phyloP scores from a whole-genome alignment of 768 basidiomycete genomes.

The Gyrodon lividus region DNA sequence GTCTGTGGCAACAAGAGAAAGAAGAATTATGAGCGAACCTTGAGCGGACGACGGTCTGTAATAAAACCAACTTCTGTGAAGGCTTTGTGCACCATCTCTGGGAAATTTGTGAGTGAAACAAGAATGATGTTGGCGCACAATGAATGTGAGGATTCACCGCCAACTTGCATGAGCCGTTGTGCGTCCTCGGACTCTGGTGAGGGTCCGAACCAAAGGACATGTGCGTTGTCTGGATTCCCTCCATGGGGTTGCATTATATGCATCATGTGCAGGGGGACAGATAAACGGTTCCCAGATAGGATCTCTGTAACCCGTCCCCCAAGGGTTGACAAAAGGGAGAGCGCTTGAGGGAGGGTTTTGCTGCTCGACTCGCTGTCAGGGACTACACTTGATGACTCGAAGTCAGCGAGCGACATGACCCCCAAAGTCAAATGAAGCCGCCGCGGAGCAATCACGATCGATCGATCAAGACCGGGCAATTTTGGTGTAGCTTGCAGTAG shows the following conservation, averaged over 20 bases:
- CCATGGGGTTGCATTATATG: slow-evolving; percentile 47
- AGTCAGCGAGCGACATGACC: slow-evolving; percentile 57
- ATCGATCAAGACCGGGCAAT: slow-evolving; percentile 53
- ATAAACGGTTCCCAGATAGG: slow-evolving; percentile 33
- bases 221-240: slow-evolving; percentile 40
- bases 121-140: not conserved
- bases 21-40: slow-evolving; percentile 33
- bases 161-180: slow-evolving; percentile 30
- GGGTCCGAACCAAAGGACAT: slow-evolving; percentile 60
- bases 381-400: not conserved
- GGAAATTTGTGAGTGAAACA: slow-evolving; percentile 4
- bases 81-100: slow-evolving; percentile 42
- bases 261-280: slow-evolving; percentile 46
- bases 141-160: slow-evolving; percentile 30
- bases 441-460: slow-evolving; percentile 54
- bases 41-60: slow-evolving; percentile 48
- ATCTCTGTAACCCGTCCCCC: slow-evolving; percentile 42
- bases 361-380: not conserved
- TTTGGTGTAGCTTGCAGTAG: slow-evolving; percentile 25
- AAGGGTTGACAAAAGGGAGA: slow-evolving; percentile 40
- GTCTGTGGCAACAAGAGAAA: not conserved
- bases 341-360: slow-evolving; percentile 40
- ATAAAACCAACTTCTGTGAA: slow-evolving; percentile 45
- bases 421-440: slow-evolving; percentile 75
- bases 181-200: slow-evolving; percentile 32